Base-by-base conservation (phyloP, 352 stramenopile genomes). In the Phytophthora citrophthora region DNA sequence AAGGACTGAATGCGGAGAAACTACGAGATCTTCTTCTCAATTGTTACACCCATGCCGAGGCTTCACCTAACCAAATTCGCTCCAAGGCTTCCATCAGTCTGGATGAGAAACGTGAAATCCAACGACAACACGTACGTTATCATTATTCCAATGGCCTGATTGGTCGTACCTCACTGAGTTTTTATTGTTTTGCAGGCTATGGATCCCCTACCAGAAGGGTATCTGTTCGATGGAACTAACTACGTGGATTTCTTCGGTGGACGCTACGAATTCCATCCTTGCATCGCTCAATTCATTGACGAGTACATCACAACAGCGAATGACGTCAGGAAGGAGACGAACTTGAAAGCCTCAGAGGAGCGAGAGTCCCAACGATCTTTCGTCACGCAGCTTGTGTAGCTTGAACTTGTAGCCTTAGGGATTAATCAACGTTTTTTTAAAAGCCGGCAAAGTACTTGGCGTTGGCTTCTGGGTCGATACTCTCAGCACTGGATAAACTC, bases 181-280 rank as follows among this genome's bases (percentile, higher is more conserved):
- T 20, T 20, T 40, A 10, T 29, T 16, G 27, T 41, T 18, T 7
- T 54, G 10, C 46, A 91, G 83, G 73, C 77, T 29, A 77, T 83
- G 70, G 85, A 92, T 41, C 75, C 83, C 1, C 74, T 94, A 12
- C 85, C 85, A 0, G 81, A 92, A 36, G 85, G 78, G 0, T 92
- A 86, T 50, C 61, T 91, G 45, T 94, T 79, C 41, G 85, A 94
- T 39, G 85, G 85, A 15, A 79, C 76, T 16, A 77, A 80, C 56
- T 94, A 94, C 64, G 76, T 90, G 20, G 83, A 94, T 52, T 88
- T 87, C 40, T 87, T 84, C 32, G 86, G 86, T 13, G 80, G 77
- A 0, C 72, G 80, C 20, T 88, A 90, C 59, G 83, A 91, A 58
- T 94, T 91, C 54, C 83, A 94, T 39, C 85, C 86, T 0, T 68